Base-by-base conservation (phyloP, 2,329 filamentous ascomycete species). In the Dactylonectria macrodidyma region DNA sequence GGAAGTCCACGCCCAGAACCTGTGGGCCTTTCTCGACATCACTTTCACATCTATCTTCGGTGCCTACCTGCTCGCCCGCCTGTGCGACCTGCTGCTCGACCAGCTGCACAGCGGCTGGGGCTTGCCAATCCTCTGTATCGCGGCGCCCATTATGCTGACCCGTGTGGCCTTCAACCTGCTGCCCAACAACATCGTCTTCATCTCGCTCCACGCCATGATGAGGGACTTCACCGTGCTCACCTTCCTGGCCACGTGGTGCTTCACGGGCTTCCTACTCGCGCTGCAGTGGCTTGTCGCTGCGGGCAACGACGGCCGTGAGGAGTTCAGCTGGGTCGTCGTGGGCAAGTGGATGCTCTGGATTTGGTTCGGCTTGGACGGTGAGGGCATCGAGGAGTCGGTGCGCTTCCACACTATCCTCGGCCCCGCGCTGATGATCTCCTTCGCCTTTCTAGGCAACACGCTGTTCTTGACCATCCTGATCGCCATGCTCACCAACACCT, bases 301-400 rank as follows among this genome's bases (percentile, higher is more conserved):
- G 2, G 77, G 71, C 57, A 71, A 74, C 24, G 78, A 72, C 34
- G 70, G 69, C 16, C 67, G 78, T 65, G 66, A 80, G 66, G 70
- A 77, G 24, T 79, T 81, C 2, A 77, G 75, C 44, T 84, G 82
- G 82, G 77, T 80, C 34, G 91, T 90, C 0, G 91, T 93, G 57
- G 87, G 87, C 36, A 93, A 93, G 78, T 94, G 92, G 92, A 92
- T 94, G 86, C 84, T 94, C 3, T 93, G 90, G 90, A 92, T 94
- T 72, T 94, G 92, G 92, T 94, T 94, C 73, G 92, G 92, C 1
- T 87, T 94, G 1, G 92, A 93, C 67, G 92, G 85, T 24, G 87
- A 86, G 5, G 85, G 85, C 11, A 87, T 87, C 52, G 83, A 86
- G 65, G 81, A 84, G 66, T 83, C 83, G 2, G 81, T 81, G 9